phyloP scores from a whole-genome alignment of 257 asterid genomes.

The Anisodus acutangulus region DNA sequence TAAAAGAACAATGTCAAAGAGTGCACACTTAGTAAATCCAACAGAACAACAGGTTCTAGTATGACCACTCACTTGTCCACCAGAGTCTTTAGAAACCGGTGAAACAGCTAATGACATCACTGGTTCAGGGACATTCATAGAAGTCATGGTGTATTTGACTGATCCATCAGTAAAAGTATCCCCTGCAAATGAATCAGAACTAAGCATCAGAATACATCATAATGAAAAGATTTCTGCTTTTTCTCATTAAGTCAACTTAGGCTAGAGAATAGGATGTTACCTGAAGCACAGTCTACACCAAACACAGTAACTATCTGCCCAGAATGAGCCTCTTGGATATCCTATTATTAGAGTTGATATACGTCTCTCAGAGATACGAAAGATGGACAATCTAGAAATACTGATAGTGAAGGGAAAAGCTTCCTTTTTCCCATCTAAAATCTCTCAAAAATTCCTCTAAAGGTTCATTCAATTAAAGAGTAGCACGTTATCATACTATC shows the following conservation, averaged over 20 bases:
- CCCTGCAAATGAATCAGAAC: conserved; percentile 56
- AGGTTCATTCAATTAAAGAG: not conserved
- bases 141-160: conserved; percentile 92
- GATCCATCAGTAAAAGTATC: conserved; percentile 98
- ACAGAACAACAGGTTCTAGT: conserved; percentile 11
- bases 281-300: conserved; percentile 99
- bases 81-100: conserved; percentile 93
- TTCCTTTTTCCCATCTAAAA: not conserved
- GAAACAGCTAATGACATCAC: conserved; percentile 99
- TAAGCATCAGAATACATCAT: conserved; percentile 15
- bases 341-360: conserved; percentile 50
- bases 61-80: conserved; percentile 76
- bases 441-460: not conserved
- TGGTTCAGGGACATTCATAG: conserved; percentile 99
- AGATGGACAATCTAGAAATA: not conserved
- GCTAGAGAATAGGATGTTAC: conserved; percentile 43
- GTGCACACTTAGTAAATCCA: conserved; percentile 28
- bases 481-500: not conserved
- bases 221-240: not conserved
- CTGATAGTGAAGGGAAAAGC: not conserved
- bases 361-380: not conserved
- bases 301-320: conserved; percentile 99
- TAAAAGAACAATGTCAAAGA: conserved; percentile 21
- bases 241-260: not conserved
- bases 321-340: conserved; percentile 97